Evolutionary conservation across 2,329 filamentous ascomycete genomes (phyloP).

Genomic region (Eurotiales sp.): DNA sequence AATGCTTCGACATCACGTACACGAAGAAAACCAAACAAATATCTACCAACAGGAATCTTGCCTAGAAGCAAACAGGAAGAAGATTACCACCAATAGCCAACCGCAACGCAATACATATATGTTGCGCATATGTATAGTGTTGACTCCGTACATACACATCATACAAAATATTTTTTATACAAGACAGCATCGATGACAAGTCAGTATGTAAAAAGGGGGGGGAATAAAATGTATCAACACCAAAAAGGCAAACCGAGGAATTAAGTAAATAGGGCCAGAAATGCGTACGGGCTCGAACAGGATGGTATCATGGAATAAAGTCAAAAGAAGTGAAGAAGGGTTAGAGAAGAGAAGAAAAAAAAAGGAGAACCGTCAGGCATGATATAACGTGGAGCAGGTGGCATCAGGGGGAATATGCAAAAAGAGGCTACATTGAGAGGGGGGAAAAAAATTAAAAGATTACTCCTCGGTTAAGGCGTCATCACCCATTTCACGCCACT

Average conservation of each 20-base stretch:
- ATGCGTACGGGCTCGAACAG: slow-evolving; percentile 11
- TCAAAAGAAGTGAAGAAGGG: too few species aligned
- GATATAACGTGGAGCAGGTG: too few species aligned
- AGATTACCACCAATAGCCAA: not conserved
- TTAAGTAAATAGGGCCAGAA: not conserved
- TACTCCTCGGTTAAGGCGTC: slow-evolving; percentile 62
- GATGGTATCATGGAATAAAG: slow-evolving; percentile 38
- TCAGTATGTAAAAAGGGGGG: not conserved
- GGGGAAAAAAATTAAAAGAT: slow-evolving; percentile 2
- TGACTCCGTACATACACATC: too few species aligned
- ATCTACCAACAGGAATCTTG: not conserved
- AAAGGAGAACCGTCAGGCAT: not conserved
- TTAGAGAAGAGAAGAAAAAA: slow-evolving; percentile 17
- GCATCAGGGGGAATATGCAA: too few species aligned
- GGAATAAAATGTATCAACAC: not conserved
- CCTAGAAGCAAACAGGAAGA: not conserved
- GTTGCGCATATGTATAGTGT: too few species aligned
- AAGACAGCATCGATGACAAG: too few species aligned
- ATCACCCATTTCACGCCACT: slow-evolving; percentile 85
- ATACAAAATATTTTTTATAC: too few species aligned
- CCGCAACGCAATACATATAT: too few species aligned
- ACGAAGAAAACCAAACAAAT: not conserved
- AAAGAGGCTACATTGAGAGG: not conserved
- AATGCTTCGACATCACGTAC: not conserved
- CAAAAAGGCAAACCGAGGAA: not conserved